Base-by-base conservation (phyloP, 2,329 filamentous ascomycete genomes). In the Fusarium avenaceum region DNA sequence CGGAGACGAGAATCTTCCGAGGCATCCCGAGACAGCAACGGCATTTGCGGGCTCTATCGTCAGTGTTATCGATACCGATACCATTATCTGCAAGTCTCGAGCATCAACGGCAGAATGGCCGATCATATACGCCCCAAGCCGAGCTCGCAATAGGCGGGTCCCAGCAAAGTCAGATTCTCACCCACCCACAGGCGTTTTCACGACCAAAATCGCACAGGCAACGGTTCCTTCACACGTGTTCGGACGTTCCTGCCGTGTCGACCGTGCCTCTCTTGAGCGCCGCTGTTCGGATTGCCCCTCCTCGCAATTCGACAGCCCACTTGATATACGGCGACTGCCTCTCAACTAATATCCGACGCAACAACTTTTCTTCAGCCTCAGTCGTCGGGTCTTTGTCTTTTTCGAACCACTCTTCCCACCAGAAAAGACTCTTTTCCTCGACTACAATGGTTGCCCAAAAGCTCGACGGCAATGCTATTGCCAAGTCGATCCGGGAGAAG, bases 391-490 rank as follows among this genome's bases (percentile, higher is more conserved):
- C 58, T 47, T 48, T 45, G 28, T 50, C 32, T 39, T 49, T 62
- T 49, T 62, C 47, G 20, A 46, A 48, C 8, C 39, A 44, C 24
- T 56, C 40, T 44, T 39, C 54, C 35, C 15, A 51, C 9, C 68
- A 73, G 66, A 69, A 66, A 70, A 74, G 74, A 69, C 64, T 67
- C 60, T 85, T 84, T 72, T 80, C 81, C 42, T 81, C 81, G 72
- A 88, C 86, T 81, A 84, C 82, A 77, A 98, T 97, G 94, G 88
- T 89, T 73, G 95, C 93, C 72, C 88, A 86, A 75, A 97, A 94
- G 85, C 96, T 99, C 76, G 96, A 99, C 84, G 96, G 96, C 84
- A 97, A 91, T 57, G 93, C 93, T 78, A 94, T 98, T 83, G 96
- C 96, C 73, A 96, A 95, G 84, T 87, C 85, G 78, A 97, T 98